Conservation (phyloP, 1,284 basidiomycete genomes). For the Trichosporon faecale region DNA sequence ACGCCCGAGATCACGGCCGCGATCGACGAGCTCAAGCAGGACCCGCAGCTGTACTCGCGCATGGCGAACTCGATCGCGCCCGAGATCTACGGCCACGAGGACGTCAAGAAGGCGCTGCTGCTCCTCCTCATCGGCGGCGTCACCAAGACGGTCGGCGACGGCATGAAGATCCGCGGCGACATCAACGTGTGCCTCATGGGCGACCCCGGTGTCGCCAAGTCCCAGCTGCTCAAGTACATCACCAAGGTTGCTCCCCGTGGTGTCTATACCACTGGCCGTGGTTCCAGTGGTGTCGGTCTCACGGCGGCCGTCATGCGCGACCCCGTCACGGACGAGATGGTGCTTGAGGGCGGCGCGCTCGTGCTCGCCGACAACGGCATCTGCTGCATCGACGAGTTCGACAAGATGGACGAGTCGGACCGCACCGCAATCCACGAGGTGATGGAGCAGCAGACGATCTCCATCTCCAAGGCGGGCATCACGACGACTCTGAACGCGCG, state of each 20-base stretch:
- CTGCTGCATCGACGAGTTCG: slow-evolving; percentile 99
- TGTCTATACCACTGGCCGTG: slow-evolving; percentile 97
- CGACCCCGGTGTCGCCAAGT: slow-evolving; percentile 99
- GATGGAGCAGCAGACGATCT: slow-evolving; percentile 99
- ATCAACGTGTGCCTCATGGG: slow-evolving; percentile 99
- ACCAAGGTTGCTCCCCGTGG: slow-evolving; percentile 97
- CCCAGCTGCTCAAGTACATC: slow-evolving; percentile 96
- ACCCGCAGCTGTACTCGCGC: slow-evolving; percentile 72
- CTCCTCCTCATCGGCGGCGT: slow-evolving; percentile 93
- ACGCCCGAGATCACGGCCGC: slow-evolving; percentile 77
- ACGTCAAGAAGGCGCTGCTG: slow-evolving; percentile 97
- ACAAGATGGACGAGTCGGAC: slow-evolving; percentile 99
- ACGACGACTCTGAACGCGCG: slow-evolving; percentile 98
- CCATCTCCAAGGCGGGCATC: slow-evolving; percentile 98
- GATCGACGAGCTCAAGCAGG: slow-evolving; percentile 68
- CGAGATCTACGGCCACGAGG: slow-evolving; percentile 96
- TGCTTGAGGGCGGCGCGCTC: slow-evolving; percentile 95
- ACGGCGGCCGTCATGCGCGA: slow-evolving; percentile 99
- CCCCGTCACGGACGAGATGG: slow-evolving; percentile 99
- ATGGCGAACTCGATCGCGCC: slow-evolving; percentile 75
- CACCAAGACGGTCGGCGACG: slow-evolving; percentile 89
- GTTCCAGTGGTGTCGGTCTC: slow-evolving; percentile 95
- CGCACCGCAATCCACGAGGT: slow-evolving; percentile 99
- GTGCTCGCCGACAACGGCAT: slow-evolving; percentile 99
- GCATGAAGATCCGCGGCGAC: slow-evolving; percentile 98